Evolutionary conservation across 306 rosid species (phyloP).

Genomic region (Prunus davidiana): DNA sequence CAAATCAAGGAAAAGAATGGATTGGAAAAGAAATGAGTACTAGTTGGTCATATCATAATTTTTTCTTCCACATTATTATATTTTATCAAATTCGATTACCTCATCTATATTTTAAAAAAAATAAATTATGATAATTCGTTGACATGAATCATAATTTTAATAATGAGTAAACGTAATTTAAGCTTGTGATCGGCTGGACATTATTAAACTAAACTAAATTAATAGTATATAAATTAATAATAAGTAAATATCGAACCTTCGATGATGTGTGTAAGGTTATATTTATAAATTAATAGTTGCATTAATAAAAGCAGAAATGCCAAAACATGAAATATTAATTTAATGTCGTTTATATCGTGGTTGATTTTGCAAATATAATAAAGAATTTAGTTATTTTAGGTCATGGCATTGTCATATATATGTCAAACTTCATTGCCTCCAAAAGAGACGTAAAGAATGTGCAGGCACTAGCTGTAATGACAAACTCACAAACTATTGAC

Average conservation of each 20-base stretch:
- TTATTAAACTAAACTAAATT: background rate
- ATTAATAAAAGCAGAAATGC: background rate
- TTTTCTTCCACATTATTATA: background rate
- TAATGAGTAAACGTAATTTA: background rate
- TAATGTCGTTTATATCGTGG: background rate
- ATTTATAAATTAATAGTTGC: background rate
- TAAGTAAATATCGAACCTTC: background rate
- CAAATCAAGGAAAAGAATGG: background rate
- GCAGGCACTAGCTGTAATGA: constrained; percentile 11
- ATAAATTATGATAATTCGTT: background rate
- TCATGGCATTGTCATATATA: background rate
- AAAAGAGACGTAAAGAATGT: constrained; percentile 5
- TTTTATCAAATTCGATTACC: background rate
- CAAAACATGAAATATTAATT: background rate
- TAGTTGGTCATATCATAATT: background rate
- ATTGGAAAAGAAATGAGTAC: background rate
- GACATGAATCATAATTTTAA: background rate
- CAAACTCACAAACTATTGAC: constrained; percentile 8
- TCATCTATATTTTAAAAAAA: background rate
- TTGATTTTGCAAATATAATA: background rate
- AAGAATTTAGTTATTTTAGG: background rate
- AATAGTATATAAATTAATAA: too few species aligned
- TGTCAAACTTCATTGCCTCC: constrained; percentile 1
- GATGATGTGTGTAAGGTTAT: background rate
- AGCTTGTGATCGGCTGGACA: background rate